phyloP scores from a whole-genome alignment of 805 yeast genomes.

The Suhomyces sp. region DNA sequence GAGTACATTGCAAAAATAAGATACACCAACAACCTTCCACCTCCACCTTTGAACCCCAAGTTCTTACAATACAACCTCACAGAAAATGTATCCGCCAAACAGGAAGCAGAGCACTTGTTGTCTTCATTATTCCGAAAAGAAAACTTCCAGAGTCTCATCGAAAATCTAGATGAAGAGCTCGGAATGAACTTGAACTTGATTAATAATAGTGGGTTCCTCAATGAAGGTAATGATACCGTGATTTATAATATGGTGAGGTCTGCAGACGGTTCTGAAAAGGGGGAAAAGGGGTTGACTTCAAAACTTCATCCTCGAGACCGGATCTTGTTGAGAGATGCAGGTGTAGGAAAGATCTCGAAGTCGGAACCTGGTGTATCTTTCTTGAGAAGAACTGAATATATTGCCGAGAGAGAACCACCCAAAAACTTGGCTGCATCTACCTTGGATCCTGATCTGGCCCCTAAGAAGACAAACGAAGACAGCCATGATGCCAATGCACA shows the following conservation, averaged over 20 bases:
- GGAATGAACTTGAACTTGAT: slow-evolving; percentile 81
- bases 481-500: slow-evolving; percentile 60
- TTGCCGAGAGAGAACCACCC: slow-evolving; percentile 56
- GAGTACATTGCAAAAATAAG: slow-evolving; percentile 80
- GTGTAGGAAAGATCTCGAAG: slow-evolving; percentile 43
- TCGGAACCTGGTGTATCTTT: slow-evolving; percentile 65
- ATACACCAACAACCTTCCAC: slow-evolving; percentile 84
- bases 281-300: slow-evolving; percentile 22
- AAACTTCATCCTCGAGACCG: slow-evolving; percentile 75
- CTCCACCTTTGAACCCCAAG: slow-evolving; percentile 91
- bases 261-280: neutral
- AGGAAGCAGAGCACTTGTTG: slow-evolving; percentile 51
- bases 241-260: slow-evolving; percentile 27
- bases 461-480: slow-evolving; percentile 19
- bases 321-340: slow-evolving; percentile 77
- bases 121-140: slow-evolving; percentile 74
- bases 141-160: slow-evolving; percentile 61
- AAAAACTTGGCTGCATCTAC: slow-evolving; percentile 22
- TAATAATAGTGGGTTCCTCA: slow-evolving; percentile 64
- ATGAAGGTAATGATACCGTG: slow-evolving; percentile 51
- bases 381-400: slow-evolving; percentile 91
- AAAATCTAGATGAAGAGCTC: slow-evolving; percentile 54
- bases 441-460: slow-evolving; percentile 26
- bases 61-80: slow-evolving; percentile 56
- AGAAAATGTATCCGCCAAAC: slow-evolving; percentile 33